Percentiles rank a stretch among this genome's conserved stretches.
phyloP scores from a whole-genome alignment of 441 rosid species.

The Brassica balearica region DNA sequence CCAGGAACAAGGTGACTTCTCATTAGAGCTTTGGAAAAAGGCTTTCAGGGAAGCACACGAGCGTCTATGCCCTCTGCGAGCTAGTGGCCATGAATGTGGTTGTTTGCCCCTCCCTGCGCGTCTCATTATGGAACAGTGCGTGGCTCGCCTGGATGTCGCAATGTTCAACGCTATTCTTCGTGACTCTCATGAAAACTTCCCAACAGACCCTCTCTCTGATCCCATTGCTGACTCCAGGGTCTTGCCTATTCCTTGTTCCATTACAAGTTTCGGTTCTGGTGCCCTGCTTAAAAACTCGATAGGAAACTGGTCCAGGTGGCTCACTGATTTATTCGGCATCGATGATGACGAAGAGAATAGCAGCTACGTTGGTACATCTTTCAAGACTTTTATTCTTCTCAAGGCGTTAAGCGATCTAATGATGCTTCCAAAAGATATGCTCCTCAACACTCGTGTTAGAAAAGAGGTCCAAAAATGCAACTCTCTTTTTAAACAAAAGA shows the following conservation, averaged over 20 bases:
- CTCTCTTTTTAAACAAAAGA: neutral
- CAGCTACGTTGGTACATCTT: slow-evolving; percentile 54
- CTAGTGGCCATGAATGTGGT: slow-evolving; percentile 92
- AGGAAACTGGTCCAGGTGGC: slow-evolving; percentile 99
- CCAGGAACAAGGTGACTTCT: slow-evolving; percentile 74
- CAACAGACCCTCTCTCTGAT: slow-evolving; percentile 97
- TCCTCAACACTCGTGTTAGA: slow-evolving; percentile 66
- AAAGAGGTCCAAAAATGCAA: slow-evolving; percentile 67
- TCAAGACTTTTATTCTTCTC: slow-evolving; percentile 82
- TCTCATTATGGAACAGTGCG: slow-evolving; percentile 97
- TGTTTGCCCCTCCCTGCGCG: slow-evolving; percentile 80
- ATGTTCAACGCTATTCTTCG: slow-evolving; percentile 99
- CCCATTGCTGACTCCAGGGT: slow-evolving; percentile 84
- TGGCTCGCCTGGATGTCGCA: slow-evolving; percentile 92
- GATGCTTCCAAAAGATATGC: slow-evolving; percentile 99
- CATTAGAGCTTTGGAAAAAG: slow-evolving; percentile 88
- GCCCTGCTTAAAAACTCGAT: slow-evolving; percentile 90
- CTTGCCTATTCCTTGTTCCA: slow-evolving; percentile 88
- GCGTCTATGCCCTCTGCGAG: slow-evolving; percentile 96
- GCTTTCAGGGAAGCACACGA: slow-evolving; percentile 95
- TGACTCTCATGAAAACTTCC: slow-evolving; percentile 86
- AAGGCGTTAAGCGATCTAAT: slow-evolving; percentile 94
- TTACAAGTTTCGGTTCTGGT: slow-evolving; percentile 92
- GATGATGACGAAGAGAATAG: slow-evolving; percentile 56
- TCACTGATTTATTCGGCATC: slow-evolving; percentile 84